Base-by-base conservation (phyloP, 495 filamentous ascomycete genomes). In the Xylaria bambusicola region DNA sequence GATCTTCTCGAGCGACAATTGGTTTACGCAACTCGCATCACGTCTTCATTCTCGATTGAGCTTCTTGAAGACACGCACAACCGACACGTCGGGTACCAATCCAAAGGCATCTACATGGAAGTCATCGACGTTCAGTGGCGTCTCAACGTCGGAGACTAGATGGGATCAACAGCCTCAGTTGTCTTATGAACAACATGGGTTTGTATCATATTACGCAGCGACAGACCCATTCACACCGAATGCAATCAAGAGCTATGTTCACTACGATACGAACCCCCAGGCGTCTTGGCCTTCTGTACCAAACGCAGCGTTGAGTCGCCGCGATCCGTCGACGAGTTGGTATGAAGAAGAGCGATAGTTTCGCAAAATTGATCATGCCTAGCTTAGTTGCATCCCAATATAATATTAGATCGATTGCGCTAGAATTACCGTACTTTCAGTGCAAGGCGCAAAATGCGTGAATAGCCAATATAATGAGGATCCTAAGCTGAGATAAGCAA, bases 331-430 rank as follows among this genome's bases (percentile, higher is more conserved):
- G 26, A 46, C 42, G 10, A 46, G 42, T 8, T 46, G 42, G 42
- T 46, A 46, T 46, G 42, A 46, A 26, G 42, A 26, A 46, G n/a
- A 10, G n/a, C n/a, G n/a, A n/a, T n/a, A n/a, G n/a, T n/a, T n/a
- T n/a, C n/a, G n/a, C n/a, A n/a, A n/a, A n/a, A n/a, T n/a, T n/a
- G n/a, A n/a, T n/a, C n/a, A n/a, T n/a, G n/a, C n/a, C n/a, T n/a
- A n/a, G n/a, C n/a, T n/a, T n/a, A n/a, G n/a, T n/a, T n/a, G n/a
- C n/a, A n/a, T n/a, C n/a, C n/a, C n/a, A n/a, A n/a, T n/a, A n/a
- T n/a, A n/a, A n/a, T n/a, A n/a, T n/a, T n/a, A n/a, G n/a, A n/a
- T n/a, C n/a, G n/a, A n/a, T n/a, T n/a, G n/a, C n/a, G n/a, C n/a
- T n/a, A n/a, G n/a, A n/a, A n/a, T n/a, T n/a, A n/a, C n/a, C n/a